Percentiles rank a stretch among this genome's conserved stretches.
These are phyloP conservation scores for Diutina neorugosa DNA, from an alignment of 1,139 yeast species.

Conservation along the genomic window DNA sequence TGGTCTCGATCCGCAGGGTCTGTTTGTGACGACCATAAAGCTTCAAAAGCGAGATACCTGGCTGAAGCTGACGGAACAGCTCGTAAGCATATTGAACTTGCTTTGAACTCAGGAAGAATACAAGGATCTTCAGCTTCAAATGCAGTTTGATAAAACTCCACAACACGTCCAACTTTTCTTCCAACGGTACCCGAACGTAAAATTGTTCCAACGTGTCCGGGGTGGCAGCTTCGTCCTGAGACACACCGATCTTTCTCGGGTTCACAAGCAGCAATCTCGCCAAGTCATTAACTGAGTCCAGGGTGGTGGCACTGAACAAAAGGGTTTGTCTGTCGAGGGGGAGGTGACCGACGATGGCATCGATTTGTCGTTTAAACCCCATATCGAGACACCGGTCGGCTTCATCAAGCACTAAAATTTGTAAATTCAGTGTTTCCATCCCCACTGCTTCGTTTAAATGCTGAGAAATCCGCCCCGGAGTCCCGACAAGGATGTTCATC, in stretches of 20 bases:
- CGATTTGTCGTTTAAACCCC: constrained; percentile 89
- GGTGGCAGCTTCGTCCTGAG: constrained; percentile 42
- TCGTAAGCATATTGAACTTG: constrained; percentile 94
- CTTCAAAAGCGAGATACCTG: constrained; percentile 89
- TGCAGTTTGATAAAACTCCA: constrained; percentile 90
- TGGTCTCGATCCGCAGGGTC: constrained; percentile 81
- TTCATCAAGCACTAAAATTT: constrained; percentile 80
- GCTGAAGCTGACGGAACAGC: constrained; percentile 81
- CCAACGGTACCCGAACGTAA: constrained; percentile 57
- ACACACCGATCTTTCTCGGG: constrained; percentile 64
- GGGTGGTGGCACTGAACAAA: constrained; percentile 86
- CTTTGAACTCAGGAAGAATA: constrained; percentile 83
- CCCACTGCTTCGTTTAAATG: constrained; percentile 93
- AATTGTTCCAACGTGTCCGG: constrained; percentile 82
- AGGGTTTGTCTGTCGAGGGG: constrained; percentile 84
- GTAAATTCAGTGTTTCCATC: constrained; percentile 67
- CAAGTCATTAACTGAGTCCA: constrained; percentile 74
- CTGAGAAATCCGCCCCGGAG: constrained; percentile 92
- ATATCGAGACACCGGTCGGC: constrained; percentile 94
- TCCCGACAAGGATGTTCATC: constrained; percentile 83
- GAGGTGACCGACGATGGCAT: constrained; percentile 70
- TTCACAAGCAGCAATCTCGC: constrained; percentile 79
- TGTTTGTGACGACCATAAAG: constrained; percentile 95
- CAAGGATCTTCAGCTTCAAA: constrained; percentile 72
- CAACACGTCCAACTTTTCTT: constrained; percentile 73